These are phyloP conservation scores for Alternaria atra DNA, from an alignment of 2,329 filamentous ascomycete genomes.

Conservation along the genomic window DNA sequence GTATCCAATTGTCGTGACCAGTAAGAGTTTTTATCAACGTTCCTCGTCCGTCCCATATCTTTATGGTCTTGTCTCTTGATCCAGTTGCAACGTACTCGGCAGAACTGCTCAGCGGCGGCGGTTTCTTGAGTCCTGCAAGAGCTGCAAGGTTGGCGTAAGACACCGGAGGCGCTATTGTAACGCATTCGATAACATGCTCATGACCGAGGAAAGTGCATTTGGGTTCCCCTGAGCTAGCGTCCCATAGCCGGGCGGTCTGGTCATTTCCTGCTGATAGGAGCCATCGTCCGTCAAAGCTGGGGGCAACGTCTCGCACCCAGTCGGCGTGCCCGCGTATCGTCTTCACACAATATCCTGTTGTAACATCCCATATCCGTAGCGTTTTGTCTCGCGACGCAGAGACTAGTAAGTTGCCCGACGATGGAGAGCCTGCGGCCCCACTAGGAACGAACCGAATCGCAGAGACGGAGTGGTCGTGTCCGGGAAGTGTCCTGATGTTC, in stretches of 20 bases:
- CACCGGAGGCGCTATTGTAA: constrained; percentile 81
- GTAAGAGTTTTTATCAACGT: constrained; percentile 83
- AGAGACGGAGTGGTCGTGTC: constrained; percentile 92
- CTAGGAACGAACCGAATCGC: constrained; percentile 88
- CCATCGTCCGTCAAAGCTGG: constrained; percentile 83
- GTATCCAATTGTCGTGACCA: constrained; percentile 95
- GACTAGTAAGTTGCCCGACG: constrained; percentile 85
- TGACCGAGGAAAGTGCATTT: constrained; percentile 86
- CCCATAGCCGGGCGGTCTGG: constrained; percentile 84
- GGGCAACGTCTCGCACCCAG: constrained; percentile 90
- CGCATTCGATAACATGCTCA: constrained; percentile 87
- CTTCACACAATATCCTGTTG: constrained; percentile 89
- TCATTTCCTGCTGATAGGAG: constrained; percentile 86
- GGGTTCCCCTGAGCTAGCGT: constrained; percentile 76
- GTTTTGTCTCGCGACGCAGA: constrained; percentile 87
- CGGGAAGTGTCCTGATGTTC: constrained; percentile 88
- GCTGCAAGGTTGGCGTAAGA: constrained; percentile 79
- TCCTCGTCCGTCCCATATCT: constrained; percentile 86
- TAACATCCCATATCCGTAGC: constrained; percentile 89
- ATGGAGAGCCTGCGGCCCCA: constrained; percentile 77
- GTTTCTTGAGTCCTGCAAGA: constrained; percentile 83
- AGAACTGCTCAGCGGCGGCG: constrained; percentile 75
- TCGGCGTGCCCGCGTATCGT: constrained; percentile 86
- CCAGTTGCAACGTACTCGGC: constrained; percentile 92
- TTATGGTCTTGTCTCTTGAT: constrained; percentile 88